Base-by-base conservation (phyloP, 331 rosid genomes). In the Quercus tomentella region DNA sequence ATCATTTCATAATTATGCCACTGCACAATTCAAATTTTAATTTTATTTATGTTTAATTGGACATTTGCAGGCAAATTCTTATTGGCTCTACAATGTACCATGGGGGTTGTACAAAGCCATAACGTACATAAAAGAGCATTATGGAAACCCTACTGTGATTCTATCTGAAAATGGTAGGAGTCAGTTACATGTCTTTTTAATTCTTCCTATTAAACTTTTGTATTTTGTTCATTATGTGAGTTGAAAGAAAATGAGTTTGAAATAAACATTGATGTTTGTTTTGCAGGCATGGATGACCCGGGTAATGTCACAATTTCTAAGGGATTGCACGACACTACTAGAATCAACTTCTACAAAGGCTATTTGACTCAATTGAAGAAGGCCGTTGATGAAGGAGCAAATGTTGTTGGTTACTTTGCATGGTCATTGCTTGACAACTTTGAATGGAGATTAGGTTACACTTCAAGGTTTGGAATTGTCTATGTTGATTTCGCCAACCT, bases 401-500 rank as follows among this genome's bases (percentile, higher is more conserved):
- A 91, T 68, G 89, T 89, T 45, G 22, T 80, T 18, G 97, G 97
- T 72, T 95, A 91, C 76, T 90, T 90, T 18, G 96, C 99, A 11
- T 89, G 96, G 97, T 95, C 99, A n/a, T 75, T 93, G 88, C 93
- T 92, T 1, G 99, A 95, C 81, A 95, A 95, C 89, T 93, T 93
- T 30, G 97, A 93, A 82, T 92, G 99, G 97, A 89, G 92, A 73
- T 85, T 77, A 61, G 99, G 97, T 17, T 95, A 92, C 87, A 95
- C 96, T 20, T 90, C 93, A 58, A 92, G 99, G 78, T 95, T 95
- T 69, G 98, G 98, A 52, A 91, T 95, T 60, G 93, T 93, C 61
- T 95, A 89, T 79, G 94, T 92, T 21, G 97, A 95, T 83, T 94
- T 83, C 76, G 81, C 79, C 57, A 88, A 88, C 81, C 98, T 92